A percentile compares a stretch with the other conserved stretches of the same genome.
Evolutionary conservation across 495 filamentous ascomycete species (phyloP).

Genomic region (Lichenothelia convexa): DNA sequence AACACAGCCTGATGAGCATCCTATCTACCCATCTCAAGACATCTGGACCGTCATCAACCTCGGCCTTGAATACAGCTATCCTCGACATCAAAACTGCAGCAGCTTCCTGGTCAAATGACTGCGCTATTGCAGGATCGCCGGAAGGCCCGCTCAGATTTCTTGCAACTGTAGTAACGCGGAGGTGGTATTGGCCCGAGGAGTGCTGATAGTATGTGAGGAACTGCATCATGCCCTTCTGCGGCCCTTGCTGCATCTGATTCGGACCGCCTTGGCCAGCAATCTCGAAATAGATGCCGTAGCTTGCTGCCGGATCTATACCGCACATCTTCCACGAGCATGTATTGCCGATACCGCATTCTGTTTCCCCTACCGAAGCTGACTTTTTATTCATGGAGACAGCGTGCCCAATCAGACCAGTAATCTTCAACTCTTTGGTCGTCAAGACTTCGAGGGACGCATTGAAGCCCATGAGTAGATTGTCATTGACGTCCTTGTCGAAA

Average conservation of each 20-base stretch:
- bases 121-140: slow-evolving; percentile 91
- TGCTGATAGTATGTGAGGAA: slow-evolving; percentile 99
- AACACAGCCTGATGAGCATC: slow-evolving; percentile 95
- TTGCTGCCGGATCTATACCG: slow-evolving; percentile 81
- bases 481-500: slow-evolving; percentile 90
- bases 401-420: slow-evolving; percentile 94
- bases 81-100: slow-evolving; percentile 96
- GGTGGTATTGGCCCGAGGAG: slow-evolving; percentile 86
- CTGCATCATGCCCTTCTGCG: slow-evolving; percentile 92
- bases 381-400: slow-evolving; percentile 96
- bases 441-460: slow-evolving; percentile 94
- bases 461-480: slow-evolving; percentile 95
- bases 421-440: slow-evolving; percentile 96
- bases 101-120: slow-evolving; percentile 97
- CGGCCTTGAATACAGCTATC: slow-evolving; percentile 97
- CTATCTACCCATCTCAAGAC: slow-evolving; percentile 96
- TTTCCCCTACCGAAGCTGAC: slow-evolving; percentile 89
- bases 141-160: slow-evolving; percentile 84
- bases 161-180: slow-evolving; percentile 85
- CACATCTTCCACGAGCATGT: slow-evolving; percentile 99
- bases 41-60: slow-evolving; percentile 98
- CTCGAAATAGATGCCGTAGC: slow-evolving; percentile 95
- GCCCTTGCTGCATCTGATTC: slow-evolving; percentile 64
- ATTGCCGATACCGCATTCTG: slow-evolving; percentile 95
- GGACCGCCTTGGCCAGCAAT: slow-evolving; percentile 89